A percentile compares a stretch with the other conserved stretches of the same genome.
phyloP scores from a whole-genome alignment of 495 filamentous ascomycete genomes.

The Neurospora sublineolata region DNA sequence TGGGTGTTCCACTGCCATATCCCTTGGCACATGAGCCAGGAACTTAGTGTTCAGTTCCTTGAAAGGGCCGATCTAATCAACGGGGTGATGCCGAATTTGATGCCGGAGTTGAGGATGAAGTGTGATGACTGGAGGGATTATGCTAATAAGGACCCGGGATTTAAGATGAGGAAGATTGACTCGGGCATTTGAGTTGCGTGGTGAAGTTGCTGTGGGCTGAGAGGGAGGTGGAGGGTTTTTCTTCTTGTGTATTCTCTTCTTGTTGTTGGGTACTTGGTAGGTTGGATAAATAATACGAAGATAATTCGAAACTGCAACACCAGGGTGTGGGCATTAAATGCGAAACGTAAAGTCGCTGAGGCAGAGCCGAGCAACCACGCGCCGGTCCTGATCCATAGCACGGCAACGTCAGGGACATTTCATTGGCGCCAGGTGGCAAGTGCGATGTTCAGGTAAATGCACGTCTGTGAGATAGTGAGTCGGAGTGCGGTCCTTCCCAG shows the following conservation, averaged over 20 bases:
- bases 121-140: background rate
- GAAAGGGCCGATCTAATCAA: slow-evolving; percentile 10
- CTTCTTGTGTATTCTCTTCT: background rate
- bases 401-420: too few relatives aligned
- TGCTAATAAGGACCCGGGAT: background rate
- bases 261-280: background rate
- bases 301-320: background rate
- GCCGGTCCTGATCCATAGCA: too few relatives aligned
- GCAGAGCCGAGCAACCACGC: too few relatives aligned
- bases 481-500: too few relatives aligned
- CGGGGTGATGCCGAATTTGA: background rate
- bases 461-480: too few relatives aligned
- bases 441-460: too few relatives aligned
- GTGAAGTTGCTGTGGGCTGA: background rate
- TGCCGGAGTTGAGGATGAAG: background rate
- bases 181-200: background rate
- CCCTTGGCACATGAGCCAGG: slow-evolving; percentile 37
- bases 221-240: background rate
- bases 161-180: background rate
- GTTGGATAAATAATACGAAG: background rate
- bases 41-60: slow-evolving; percentile 34
- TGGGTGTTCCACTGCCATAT: slow-evolving; percentile 37
- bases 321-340: too few relatives aligned
- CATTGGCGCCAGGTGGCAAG: too few relatives aligned
- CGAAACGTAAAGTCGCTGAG: too few relatives aligned